phyloP scores from a whole-genome alignment of 257 asterid species.

The Scutellaria galericulata region DNA sequence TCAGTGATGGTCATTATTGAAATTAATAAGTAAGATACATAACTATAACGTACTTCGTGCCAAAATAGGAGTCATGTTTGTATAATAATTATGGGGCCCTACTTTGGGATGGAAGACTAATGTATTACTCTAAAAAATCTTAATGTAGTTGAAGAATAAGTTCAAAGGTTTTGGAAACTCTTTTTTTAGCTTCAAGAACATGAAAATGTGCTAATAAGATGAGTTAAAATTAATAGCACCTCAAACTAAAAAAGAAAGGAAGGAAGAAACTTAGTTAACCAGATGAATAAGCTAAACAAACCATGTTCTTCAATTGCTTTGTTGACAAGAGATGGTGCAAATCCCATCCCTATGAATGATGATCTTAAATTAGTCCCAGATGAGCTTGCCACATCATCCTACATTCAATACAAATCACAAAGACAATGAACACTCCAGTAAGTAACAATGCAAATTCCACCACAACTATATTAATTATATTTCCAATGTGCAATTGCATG shows the following conservation, averaged over 20 bases:
- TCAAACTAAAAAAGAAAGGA: slow-evolving; percentile 4
- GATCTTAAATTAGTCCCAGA: slow-evolving; percentile 68
- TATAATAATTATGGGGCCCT: neutral
- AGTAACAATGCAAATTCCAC: slow-evolving; percentile 14
- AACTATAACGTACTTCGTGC: neutral
- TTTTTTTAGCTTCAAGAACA: neutral
- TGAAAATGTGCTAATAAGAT: slow-evolving; percentile 17
- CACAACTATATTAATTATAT: neutral
- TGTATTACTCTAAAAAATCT: neutral
- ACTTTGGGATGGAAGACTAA: too few relatives aligned
- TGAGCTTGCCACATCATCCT: slow-evolving; percentile 80
- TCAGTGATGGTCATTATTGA: slow-evolving; percentile 17
- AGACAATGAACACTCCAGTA: slow-evolving; percentile 19
- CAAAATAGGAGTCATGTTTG: too few relatives aligned
- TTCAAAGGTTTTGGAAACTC: neutral
- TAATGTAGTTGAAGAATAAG: slow-evolving; percentile 1
- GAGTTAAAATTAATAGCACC: slow-evolving; percentile 25
- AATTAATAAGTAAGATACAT: slow-evolving; percentile 12
- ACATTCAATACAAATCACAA: slow-evolving; percentile 17
- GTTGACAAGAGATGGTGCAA: slow-evolving; percentile 70
- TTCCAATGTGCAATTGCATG: neutral
- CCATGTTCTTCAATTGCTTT: slow-evolving; percentile 82
- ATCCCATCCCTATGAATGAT: slow-evolving; percentile 88
- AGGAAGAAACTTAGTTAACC: neutral
- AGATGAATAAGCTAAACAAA: slow-evolving; percentile 36